Evolutionary conservation across 495 filamentous ascomycete species (phyloP).

Genomic region (Echria macrotheca): DNA sequence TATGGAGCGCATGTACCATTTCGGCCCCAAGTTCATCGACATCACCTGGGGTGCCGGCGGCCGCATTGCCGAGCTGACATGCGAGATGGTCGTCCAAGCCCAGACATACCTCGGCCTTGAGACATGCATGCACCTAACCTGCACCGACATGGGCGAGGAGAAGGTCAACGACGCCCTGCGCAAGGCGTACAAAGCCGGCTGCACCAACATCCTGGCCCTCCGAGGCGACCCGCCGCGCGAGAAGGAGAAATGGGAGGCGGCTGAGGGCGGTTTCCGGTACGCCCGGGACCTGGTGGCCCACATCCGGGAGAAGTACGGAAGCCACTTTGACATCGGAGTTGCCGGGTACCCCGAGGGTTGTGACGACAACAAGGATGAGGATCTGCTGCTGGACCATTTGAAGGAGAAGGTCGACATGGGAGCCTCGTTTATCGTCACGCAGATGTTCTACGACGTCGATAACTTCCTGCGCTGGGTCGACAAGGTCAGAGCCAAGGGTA

Average conservation of each 20-base stretch:
- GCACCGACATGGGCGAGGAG: slow-evolving; percentile 91
- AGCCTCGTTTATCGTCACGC: slow-evolving; percentile 87
- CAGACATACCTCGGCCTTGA: slow-evolving; percentile 96
- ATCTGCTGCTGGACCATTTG: slow-evolving; percentile 80
- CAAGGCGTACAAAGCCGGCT: slow-evolving; percentile 89
- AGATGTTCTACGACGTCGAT: slow-evolving; percentile 99
- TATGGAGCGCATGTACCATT: slow-evolving; percentile 96
- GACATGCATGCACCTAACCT: slow-evolving; percentile 99
- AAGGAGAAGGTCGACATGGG: slow-evolving; percentile 98
- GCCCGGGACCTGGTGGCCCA: slow-evolving; percentile 91
- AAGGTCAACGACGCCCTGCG: slow-evolving; percentile 86
- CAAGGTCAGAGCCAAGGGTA: slow-evolving; percentile 77
- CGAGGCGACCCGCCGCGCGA: slow-evolving; percentile 94
- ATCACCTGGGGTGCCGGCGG: slow-evolving; percentile 99
- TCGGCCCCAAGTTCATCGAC: slow-evolving; percentile 93
- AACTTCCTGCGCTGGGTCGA: slow-evolving; percentile 87
- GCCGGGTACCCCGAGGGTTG: slow-evolving; percentile 96
- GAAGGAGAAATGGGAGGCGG: slow-evolving; percentile 85
- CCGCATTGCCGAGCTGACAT: slow-evolving; percentile 81
- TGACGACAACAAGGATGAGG: slow-evolving; percentile 84
- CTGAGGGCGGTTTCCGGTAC: slow-evolving; percentile 81
- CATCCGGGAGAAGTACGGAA: slow-evolving; percentile 81
- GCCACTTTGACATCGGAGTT: slow-evolving; percentile 97
- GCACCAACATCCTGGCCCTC: slow-evolving; percentile 94
- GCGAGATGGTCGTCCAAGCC: slow-evolving; percentile 95